Percentiles rank a stretch among this genome's conserved stretches.
Evolutionary conservation across 176 grass and related monocot species (phyloP).

Genomic region (Oryza punctata): DNA sequence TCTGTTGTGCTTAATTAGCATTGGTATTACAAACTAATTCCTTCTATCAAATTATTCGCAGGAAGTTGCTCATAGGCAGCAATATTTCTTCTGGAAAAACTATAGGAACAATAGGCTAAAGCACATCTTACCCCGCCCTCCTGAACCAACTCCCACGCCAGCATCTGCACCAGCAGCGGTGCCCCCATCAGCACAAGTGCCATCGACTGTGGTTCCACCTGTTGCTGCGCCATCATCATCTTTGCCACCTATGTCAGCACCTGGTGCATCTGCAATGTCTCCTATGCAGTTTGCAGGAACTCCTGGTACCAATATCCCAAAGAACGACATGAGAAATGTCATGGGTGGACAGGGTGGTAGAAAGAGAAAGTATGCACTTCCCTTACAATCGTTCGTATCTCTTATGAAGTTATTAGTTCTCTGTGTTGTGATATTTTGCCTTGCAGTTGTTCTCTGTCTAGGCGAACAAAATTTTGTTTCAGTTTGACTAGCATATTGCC

Average conservation of each 20-base stretch:
- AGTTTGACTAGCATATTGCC: not conserved
- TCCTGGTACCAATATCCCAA: slow-evolving; percentile 59
- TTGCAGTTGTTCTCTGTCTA: not conserved
- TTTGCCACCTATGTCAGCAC: slow-evolving; percentile 56
- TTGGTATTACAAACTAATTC: slow-evolving; percentile 8
- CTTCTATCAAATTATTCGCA: slow-evolving; percentile 48
- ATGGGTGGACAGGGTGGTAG: slow-evolving; percentile 65
- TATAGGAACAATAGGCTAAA: slow-evolving; percentile 97
- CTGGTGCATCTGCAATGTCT: slow-evolving; percentile 55
- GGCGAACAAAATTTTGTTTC: not conserved
- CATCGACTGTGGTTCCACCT: slow-evolving; percentile 26
- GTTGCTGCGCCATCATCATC: slow-evolving; percentile 37
- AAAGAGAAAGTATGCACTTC: slow-evolving; percentile 92
- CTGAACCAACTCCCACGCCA: slow-evolving; percentile 58
- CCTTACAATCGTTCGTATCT: slow-evolving; percentile 25
- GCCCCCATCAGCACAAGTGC: not conserved
- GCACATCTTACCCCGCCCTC: slow-evolving; percentile 89
- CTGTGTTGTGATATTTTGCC: not conserved
- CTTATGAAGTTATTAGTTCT: slow-evolving; percentile 19
- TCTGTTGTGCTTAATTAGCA: slow-evolving; percentile 1
- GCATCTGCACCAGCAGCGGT: slow-evolving; percentile 30
- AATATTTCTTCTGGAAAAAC: slow-evolving; percentile 99
- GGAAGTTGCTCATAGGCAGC: slow-evolving; percentile 94
- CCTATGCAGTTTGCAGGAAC: slow-evolving; percentile 91
- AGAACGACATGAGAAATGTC: slow-evolving; percentile 75